These are phyloP conservation scores for Paracoccidioides lutzii DNA, from an alignment of 2,329 filamentous ascomycete genomes.

Conservation along the genomic window DNA sequence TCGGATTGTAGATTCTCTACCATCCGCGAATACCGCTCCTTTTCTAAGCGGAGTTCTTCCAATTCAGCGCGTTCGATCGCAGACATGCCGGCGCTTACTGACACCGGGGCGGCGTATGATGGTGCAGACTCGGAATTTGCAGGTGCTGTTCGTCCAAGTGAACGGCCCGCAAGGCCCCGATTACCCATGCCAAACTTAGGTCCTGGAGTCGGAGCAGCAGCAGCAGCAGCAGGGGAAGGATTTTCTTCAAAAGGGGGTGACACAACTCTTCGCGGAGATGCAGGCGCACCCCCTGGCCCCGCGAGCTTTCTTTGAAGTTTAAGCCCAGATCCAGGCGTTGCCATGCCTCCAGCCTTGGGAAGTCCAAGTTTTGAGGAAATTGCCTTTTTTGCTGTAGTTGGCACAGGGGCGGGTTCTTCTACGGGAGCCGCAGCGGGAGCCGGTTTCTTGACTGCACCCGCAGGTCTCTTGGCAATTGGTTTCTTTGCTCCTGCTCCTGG, in stretches of 20 bases:
- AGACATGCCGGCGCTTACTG: slow-evolving; percentile 51
- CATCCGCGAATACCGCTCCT: slow-evolving; percentile 62
- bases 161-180: slow-evolving; percentile 68
- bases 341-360: slow-evolving; percentile 28
- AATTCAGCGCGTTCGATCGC: slow-evolving; percentile 83
- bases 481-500: slow-evolving; percentile 32
- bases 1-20: slow-evolving; percentile 74
- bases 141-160: slow-evolving; percentile 58
- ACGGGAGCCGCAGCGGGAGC: slow-evolving; percentile 34
- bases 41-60: slow-evolving; percentile 72
- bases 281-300: slow-evolving; percentile 25
- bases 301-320: slow-evolving; percentile 33
- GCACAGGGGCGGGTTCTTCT: slow-evolving; percentile 34
- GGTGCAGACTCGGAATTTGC: slow-evolving; percentile 34
- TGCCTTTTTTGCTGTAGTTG: slow-evolving; percentile 33
- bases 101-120: slow-evolving; percentile 33
- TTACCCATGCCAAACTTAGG: slow-evolving; percentile 56
- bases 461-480: slow-evolving; percentile 39
- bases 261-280: slow-evolving; percentile 31
- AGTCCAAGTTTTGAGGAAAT: slow-evolving; percentile 36
- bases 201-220: slow-evolving; percentile 28
- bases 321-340: slow-evolving; percentile 30
- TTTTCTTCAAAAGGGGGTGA: slow-evolving; percentile 36
- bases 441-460: slow-evolving; percentile 40
- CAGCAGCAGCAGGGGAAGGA: slow-evolving; percentile 26